These are phyloP conservation scores for Dothidotthia symphoricarpi DNA, from an alignment of 2,329 filamentous ascomycete species.

Conservation along the genomic window DNA sequence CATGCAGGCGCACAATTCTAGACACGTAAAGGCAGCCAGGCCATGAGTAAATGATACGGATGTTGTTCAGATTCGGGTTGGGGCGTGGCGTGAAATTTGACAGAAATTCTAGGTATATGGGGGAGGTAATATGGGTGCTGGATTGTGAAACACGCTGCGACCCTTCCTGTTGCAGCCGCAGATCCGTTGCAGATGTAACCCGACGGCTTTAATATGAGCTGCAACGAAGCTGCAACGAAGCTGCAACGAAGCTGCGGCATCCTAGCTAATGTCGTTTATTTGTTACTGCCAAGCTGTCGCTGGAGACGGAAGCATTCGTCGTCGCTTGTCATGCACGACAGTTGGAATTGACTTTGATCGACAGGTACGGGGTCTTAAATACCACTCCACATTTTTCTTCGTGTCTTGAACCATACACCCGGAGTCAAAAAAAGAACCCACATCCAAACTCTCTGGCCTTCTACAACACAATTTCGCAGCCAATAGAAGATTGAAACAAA, in stretches of 20 bases:
- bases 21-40: constrained; percentile 19
- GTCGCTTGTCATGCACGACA: constrained; percentile 15
- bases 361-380: constrained; percentile 25
- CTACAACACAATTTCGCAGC: too few species aligned
- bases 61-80: constrained; percentile 5
- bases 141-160: constrained; percentile 38
- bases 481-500: too few species aligned
- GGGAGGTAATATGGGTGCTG: constrained; percentile 24
- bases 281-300: constrained; percentile 16
- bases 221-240: constrained; percentile 5
- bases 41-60: constrained; percentile 11
- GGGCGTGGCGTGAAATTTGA: constrained; percentile 8
- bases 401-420: too few species aligned
- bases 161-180: constrained; percentile 27
- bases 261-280: constrained; percentile 7
- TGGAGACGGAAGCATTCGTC: constrained; percentile 1
- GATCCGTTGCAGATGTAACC: constrained; percentile 14
- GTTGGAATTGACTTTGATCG: constrained; percentile 14
- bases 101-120: constrained; percentile 6
- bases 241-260: constrained; percentile 5
- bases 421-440: too few species aligned
- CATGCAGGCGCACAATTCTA: constrained; percentile 24
- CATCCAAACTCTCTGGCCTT: too few species aligned
- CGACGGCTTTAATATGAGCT: constrained; percentile 9
- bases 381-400: too few species aligned